phyloP scores from a whole-genome alignment of 805 yeast species.

The Lipomyces orientalis region DNA sequence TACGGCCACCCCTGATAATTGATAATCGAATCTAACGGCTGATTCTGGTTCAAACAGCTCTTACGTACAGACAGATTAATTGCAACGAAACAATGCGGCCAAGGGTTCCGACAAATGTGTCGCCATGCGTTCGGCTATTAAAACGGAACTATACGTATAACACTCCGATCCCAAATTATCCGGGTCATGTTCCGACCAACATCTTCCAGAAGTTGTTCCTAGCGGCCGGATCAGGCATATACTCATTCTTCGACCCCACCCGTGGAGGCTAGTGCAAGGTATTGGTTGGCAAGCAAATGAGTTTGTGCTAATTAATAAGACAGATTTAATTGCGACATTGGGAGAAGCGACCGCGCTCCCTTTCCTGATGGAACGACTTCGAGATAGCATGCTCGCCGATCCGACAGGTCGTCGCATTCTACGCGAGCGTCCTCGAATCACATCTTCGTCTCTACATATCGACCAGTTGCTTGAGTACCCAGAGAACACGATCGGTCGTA shows the following conservation, averaged over 20 bases:
- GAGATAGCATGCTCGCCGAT: slow-evolving; percentile 76
- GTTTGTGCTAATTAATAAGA: neutral
- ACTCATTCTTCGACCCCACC: slow-evolving; percentile 59
- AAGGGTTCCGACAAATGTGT: neutral
- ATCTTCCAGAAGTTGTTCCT: slow-evolving; percentile 65
- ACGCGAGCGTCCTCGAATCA: slow-evolving; percentile 81
- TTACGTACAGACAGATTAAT: neutral
- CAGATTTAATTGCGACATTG: slow-evolving; percentile 47
- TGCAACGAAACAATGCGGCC: neutral
- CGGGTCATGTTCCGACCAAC: slow-evolving; percentile 80
- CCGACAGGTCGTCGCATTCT: slow-evolving; percentile 77
- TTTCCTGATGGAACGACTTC: slow-evolving; percentile 63
- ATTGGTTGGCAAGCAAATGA: slow-evolving; percentile 38
- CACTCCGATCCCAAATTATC: slow-evolving; percentile 48
- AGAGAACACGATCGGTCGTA: slow-evolving; percentile 71
- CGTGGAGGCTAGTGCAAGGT: slow-evolving; percentile 46
- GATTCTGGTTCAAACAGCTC: neutral
- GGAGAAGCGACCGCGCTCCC: slow-evolving; percentile 91
- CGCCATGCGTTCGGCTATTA: neutral
- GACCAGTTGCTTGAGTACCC: slow-evolving; percentile 65
- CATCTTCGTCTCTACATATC: slow-evolving; percentile 70
- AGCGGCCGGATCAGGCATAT: slow-evolving; percentile 74
- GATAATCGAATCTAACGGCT: no score
- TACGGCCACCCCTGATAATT: no score
- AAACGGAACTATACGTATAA: neutral